Conservation (phyloP, 176 grass and related monocot species). For the Triticum dicoccoides region DNA sequence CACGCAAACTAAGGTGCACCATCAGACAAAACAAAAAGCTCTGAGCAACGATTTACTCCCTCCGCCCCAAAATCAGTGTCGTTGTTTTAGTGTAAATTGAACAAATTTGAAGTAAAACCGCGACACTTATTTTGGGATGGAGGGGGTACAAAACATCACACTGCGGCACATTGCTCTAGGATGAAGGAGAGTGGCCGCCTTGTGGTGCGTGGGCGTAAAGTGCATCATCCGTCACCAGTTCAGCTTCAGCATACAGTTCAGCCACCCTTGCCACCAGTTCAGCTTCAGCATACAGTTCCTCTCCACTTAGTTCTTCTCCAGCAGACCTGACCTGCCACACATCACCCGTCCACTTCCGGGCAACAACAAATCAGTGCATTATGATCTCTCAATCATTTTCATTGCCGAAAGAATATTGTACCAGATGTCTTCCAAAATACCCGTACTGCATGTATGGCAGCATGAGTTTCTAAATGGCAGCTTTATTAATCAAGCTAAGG, state of each 20-base stretch:
- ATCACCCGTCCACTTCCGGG: neutral
- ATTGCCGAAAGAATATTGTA: neutral
- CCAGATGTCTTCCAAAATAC: neutral
- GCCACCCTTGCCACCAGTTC: neutral
- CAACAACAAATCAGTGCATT: conserved; percentile 16
- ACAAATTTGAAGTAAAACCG: too few species aligned
- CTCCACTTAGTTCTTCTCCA: conserved; percentile 6
- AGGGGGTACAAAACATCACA: neutral
- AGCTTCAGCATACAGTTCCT: conserved; percentile 9
- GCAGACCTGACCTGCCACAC: conserved; percentile 8
- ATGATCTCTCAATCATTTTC: neutral
- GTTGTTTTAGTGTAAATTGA: neutral
- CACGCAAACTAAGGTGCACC: neutral
- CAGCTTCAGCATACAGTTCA: conserved; percentile 6
- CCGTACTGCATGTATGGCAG: neutral
- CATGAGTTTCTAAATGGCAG: neutral
- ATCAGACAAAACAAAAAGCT: neutral
- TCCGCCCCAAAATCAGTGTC: too few species aligned
- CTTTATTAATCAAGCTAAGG: neutral
- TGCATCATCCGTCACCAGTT: neutral
- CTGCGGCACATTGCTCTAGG: neutral
- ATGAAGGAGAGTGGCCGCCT: neutral
- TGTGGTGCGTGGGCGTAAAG: neutral
- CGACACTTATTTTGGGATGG: too few species aligned
- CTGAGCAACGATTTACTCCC: neutral